phyloP scores from a whole-genome alignment of 176 grass and related monocot genomes.

The Phoenix dactylifera region DNA sequence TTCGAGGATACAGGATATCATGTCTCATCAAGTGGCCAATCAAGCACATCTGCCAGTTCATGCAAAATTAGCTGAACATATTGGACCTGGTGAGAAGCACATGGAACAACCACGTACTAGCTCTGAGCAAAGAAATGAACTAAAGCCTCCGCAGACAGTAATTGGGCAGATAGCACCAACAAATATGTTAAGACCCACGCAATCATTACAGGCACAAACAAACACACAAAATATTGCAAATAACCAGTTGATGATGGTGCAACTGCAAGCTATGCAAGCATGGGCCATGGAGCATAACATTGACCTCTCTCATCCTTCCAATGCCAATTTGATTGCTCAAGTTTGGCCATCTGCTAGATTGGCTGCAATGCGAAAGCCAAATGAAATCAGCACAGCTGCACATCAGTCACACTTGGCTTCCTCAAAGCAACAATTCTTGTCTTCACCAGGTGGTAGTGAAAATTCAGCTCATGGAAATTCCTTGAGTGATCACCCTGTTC shows the following conservation, averaged over 20 bases:
- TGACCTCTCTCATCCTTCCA: constrained; percentile 81
- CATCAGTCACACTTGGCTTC: constrained; percentile 25
- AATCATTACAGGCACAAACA: constrained; percentile 31
- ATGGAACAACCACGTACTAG: constrained; percentile 33
- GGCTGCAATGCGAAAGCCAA: constrained; percentile 62
- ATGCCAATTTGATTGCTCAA: constrained; percentile 67
- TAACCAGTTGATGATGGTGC: constrained; percentile 43
- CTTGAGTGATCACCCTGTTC: constrained; percentile 19
- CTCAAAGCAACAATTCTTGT: constrained; percentile 37
- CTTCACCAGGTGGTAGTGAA: constrained; percentile 58
- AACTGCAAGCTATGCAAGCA: constrained; percentile 73
- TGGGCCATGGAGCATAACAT: constrained; percentile 88
- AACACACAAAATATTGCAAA: constrained; percentile 21
- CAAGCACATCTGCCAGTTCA: constrained; percentile 34
- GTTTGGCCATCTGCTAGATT: constrained; percentile 47
- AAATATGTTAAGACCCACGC: constrained; percentile 40
- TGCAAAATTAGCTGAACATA: constrained; percentile 39
- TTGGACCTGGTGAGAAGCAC: constrained; percentile 42
- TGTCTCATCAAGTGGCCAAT: constrained; percentile 40
- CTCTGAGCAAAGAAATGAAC: constrained; percentile 51
- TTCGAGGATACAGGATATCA: constrained; percentile 70
- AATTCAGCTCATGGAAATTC: constrained; percentile 32
- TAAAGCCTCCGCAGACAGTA: constrained; percentile 49
- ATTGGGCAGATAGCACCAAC: constrained; percentile 34
- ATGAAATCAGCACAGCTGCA: constrained; percentile 35